Conservation (phyloP, 75 land plant species). For the Selaginella moellendorffii region DNA sequence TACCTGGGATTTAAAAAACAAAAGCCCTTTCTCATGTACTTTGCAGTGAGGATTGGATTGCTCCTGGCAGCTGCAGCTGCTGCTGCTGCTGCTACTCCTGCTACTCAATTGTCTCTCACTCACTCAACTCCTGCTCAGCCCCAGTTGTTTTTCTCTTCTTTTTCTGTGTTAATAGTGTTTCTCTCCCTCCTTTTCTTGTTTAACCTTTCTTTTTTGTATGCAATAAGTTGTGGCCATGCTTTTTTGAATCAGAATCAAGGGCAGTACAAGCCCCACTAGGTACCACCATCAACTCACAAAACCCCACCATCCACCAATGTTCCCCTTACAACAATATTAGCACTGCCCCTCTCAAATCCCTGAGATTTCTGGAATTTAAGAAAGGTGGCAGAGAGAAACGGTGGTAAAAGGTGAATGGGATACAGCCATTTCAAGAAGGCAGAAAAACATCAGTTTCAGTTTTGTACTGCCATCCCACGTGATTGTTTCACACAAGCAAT, state of each 20-base stretch:
- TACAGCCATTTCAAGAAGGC: too few species aligned
- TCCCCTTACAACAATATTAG: background rate
- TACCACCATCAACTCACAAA: background rate
- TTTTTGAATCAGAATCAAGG: background rate
- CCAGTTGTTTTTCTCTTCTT: background rate
- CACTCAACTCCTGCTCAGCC: background rate
- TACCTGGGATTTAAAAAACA: too few species aligned
- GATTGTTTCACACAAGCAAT: background rate
- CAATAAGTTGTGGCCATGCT: too few species aligned
- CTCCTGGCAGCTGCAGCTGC: background rate
- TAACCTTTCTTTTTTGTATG: background rate
- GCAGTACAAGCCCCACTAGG: background rate
- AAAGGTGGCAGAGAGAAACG: too few species aligned
- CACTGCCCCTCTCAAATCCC: background rate
- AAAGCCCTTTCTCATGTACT: too few species aligned
- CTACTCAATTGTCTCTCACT: background rate
- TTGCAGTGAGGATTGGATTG: too few species aligned
- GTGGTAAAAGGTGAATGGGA: too few species aligned
- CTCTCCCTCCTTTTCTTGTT: background rate
- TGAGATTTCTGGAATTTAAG: too few species aligned
- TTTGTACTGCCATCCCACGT: background rate
- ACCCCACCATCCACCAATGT: constrained; percentile 1
- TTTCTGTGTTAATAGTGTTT: background rate
- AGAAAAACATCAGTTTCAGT: too few species aligned
- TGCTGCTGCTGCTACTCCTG: background rate